phyloP scores from a whole-genome alignment of 176 grass and related monocot species.

The Lolium multiflorum region DNA sequence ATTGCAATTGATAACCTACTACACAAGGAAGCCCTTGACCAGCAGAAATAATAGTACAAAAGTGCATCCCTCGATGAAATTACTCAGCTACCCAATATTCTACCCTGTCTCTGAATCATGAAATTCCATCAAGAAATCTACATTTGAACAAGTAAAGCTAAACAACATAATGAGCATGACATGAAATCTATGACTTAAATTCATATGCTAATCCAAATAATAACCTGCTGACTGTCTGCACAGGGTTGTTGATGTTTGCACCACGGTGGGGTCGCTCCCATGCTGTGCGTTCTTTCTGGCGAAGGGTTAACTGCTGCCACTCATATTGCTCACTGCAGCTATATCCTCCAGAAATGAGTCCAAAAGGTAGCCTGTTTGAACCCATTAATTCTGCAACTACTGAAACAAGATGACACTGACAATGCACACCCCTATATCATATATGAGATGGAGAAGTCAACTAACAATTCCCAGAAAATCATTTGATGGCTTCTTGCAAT shows the following conservation, averaged over 20 bases:
- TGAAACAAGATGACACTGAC: constrained; percentile 5
- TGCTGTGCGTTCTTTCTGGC: constrained; percentile 31
- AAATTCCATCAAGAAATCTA: constrained; percentile 17
- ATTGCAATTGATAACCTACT: not conserved
- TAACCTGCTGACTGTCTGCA: constrained; percentile 30
- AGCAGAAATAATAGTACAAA: constrained; percentile 1
- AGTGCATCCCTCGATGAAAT: not conserved
- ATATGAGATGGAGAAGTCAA: not conserved
- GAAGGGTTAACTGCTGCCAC: constrained; percentile 39
- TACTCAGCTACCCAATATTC: constrained; percentile 31
- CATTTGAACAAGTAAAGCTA: not conserved
- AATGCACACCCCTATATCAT: constrained; percentile 1
- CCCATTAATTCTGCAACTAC: constrained; percentile 35
- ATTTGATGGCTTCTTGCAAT: too few relatives aligned
- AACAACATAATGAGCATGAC: constrained; percentile 6
- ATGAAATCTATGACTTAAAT: constrained; percentile 19
- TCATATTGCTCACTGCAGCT: constrained; percentile 36
- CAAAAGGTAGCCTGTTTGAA: constrained; percentile 46
- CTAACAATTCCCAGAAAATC: too few relatives aligned
- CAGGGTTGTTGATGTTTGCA: constrained; percentile 13
- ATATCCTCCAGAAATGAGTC: constrained; percentile 19
- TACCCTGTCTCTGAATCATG: constrained; percentile 31
- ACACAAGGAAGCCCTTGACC: not conserved
- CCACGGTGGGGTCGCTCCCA: constrained; percentile 20
- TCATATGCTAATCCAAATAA: constrained; percentile 10